Evolutionary conservation across 2,329 filamentous ascomycete species (phyloP), one percentile per base, ranked within the genome.

Genomic region (Grosmannia huntii): DNA sequence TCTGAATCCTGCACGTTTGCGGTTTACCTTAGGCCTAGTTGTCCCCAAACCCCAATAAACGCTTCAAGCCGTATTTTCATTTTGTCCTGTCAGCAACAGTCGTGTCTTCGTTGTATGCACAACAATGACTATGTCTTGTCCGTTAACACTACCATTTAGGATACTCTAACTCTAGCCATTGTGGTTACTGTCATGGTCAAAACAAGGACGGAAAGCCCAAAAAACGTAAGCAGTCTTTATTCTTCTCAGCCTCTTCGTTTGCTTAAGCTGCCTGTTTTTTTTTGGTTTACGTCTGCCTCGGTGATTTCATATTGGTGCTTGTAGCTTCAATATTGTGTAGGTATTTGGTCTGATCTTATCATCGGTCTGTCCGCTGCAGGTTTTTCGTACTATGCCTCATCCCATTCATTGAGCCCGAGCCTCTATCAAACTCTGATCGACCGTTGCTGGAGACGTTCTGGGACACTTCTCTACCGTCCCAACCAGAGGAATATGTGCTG

Each of bases 401-500:
- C 86, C 55, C 77, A 75, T 51, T 80, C 76, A 27, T 70, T 92
- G 65, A 83, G 77, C 53, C 76, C 84, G 6, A 71, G 75, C 1
- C 82, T 88, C 65, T 94, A 94, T 65, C 86, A 92, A 68, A 73
- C 69, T 50, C 75, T 94, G 44, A 73, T 92, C 51, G 82, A 90
- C 69, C 81, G 86, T 63, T 87, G 85, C 61, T 94, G 87, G 87
- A 85, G 89, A 69, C 80, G 87, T 62, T 90, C 84, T 44, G 84
- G 81, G 19, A 82, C 73, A 31, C 75, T 90, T 10, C 74, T 94
- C 54, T 94, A 94, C 71, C 83, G 89, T 61, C 88, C 89, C 16
- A 86, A 94, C 69, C 84, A 89, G 65, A 79, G 80, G 60, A 78
- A 84, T 59, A 88, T 90, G 61, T 99, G 94, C 67, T 99, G 94